phyloP scores from a whole-genome alignment of 139 green algal genomes.

The Marvania coccoides region DNA sequence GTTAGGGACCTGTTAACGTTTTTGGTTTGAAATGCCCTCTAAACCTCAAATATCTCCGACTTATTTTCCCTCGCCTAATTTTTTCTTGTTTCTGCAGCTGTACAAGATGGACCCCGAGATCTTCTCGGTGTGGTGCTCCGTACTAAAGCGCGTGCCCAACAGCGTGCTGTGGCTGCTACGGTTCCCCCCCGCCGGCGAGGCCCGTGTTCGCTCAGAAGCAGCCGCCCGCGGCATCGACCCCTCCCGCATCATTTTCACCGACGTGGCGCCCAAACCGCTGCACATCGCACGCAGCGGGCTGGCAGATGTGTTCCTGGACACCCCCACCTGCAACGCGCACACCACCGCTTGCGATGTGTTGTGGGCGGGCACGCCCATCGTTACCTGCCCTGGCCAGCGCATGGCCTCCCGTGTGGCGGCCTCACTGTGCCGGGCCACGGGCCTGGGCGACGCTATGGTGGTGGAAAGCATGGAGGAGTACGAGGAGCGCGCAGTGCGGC shows the following conservation, averaged over 20 bases:
- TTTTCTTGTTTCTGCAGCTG: constrained; percentile 36
- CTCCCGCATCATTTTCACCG: constrained; percentile 82
- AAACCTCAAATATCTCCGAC: neutral
- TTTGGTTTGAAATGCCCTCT: too few species aligned
- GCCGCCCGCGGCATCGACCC: constrained; percentile 45
- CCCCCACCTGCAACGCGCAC: constrained; percentile 85
- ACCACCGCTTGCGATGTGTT: constrained; percentile 88
- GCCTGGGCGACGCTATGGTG: constrained; percentile 70
- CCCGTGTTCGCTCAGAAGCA: constrained; percentile 33
- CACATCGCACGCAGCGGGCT: constrained; percentile 72
- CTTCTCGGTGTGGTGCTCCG: constrained; percentile 71
- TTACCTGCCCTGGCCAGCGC: constrained; percentile 78
- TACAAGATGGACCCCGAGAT: constrained; percentile 90
- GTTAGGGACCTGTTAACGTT: too few species aligned
- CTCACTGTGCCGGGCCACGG: constrained; percentile 63
- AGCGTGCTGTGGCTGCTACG: constrained; percentile 84
- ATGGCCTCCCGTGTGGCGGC: constrained; percentile 83
- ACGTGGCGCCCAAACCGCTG: constrained; percentile 76
- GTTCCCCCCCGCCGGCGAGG: constrained; percentile 78
- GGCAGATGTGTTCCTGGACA: constrained; percentile 93
- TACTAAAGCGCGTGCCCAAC: constrained; percentile 63
- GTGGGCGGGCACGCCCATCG: constrained; percentile 79
- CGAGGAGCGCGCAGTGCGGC: constrained; percentile 61
- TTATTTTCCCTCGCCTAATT: neutral
- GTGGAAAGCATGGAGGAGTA: constrained; percentile 54